Percentiles rank a stretch among this genome's conserved stretches.
Evolutionary conservation across 2,329 filamentous ascomycete genomes (phyloP).

Genomic region (Phoma sp.): DNA sequence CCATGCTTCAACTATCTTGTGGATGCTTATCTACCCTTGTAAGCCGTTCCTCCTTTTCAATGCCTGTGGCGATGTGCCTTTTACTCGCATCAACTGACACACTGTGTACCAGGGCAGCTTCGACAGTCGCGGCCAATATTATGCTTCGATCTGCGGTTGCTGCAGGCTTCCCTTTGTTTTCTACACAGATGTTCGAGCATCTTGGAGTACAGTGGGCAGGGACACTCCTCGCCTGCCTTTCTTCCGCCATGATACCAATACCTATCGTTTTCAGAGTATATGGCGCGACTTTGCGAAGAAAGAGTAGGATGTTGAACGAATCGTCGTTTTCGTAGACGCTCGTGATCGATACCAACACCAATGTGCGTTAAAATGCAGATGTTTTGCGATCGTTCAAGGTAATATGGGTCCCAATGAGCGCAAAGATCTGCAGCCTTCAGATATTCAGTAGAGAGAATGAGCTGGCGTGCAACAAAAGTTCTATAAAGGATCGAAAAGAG

Average conservation of each 20-base stretch:
- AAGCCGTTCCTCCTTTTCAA: too few relatives aligned
- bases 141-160: slow-evolving; percentile 6
- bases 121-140: slow-evolving; percentile 7
- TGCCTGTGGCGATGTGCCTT: too few relatives aligned
- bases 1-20: slow-evolving; percentile 10
- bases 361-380: too few relatives aligned
- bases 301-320: not conserved
- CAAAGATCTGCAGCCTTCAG: too few relatives aligned
- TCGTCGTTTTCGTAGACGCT: not conserved
- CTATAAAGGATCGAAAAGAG: too few relatives aligned
- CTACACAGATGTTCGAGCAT: not conserved
- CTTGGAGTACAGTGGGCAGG: slow-evolving; percentile 6
- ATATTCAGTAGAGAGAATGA: too few relatives aligned
- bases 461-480: too few relatives aligned
- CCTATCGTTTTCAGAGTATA: slow-evolving; percentile 3
- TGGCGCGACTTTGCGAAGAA: not conserved
- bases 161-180: slow-evolving; percentile 4
- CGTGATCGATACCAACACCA: too few relatives aligned
- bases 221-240: slow-evolving; percentile 3
- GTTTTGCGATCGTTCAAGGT: too few relatives aligned
- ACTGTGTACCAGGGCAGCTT: not conserved
- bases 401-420: too few relatives aligned
- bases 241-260: slow-evolving; percentile 1
- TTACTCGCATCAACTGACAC: too few relatives aligned
- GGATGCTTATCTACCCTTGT: slow-evolving; percentile 5